These are phyloP conservation scores for Rhizopogon vesiculosus DNA, from an alignment of 768 basidiomycete species.

Conservation along the genomic window DNA sequence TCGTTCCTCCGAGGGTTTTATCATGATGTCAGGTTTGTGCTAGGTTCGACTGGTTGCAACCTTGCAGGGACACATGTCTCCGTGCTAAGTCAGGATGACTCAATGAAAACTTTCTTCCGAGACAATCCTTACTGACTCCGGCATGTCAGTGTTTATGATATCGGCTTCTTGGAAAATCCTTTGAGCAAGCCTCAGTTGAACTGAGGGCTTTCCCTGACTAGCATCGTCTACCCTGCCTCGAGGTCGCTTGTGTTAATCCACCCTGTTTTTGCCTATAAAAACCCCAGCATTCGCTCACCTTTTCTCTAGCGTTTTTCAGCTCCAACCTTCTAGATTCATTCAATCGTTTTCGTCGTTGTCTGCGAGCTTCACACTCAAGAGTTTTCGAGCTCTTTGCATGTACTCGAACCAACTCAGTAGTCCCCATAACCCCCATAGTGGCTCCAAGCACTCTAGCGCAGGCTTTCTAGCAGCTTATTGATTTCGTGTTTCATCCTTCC, in stretches of 20 bases:
- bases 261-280: slow-evolving; percentile 23
- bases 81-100: too few relatives aligned
- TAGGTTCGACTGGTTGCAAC: too few relatives aligned
- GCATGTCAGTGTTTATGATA: too few relatives aligned
- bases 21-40: too few relatives aligned
- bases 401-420: slow-evolving; percentile 93
- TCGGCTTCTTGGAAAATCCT: too few relatives aligned
- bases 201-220: not conserved
- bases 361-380: slow-evolving; percentile 12
- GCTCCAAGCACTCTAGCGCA: slow-evolving; percentile 76
- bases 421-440: slow-evolving; percentile 85
- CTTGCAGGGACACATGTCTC: too few relatives aligned
- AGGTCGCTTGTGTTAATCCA: not conserved
- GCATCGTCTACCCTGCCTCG: not conserved
- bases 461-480: slow-evolving; percentile 53
- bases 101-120: too few relatives aligned
- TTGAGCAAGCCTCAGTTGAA: too few relatives aligned
- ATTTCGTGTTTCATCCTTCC: slow-evolving; percentile 22
- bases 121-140: too few relatives aligned
- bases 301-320: not conserved
- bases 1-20: too few relatives aligned
- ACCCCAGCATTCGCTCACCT: not conserved
- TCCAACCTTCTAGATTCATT: not conserved
- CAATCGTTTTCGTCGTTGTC: slow-evolving; percentile 6
- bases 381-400: slow-evolving; percentile 64